Evolutionary conservation across 768 basidiomycete genomes (phyloP).

Genomic region (Lentinula detonsa): DNA sequence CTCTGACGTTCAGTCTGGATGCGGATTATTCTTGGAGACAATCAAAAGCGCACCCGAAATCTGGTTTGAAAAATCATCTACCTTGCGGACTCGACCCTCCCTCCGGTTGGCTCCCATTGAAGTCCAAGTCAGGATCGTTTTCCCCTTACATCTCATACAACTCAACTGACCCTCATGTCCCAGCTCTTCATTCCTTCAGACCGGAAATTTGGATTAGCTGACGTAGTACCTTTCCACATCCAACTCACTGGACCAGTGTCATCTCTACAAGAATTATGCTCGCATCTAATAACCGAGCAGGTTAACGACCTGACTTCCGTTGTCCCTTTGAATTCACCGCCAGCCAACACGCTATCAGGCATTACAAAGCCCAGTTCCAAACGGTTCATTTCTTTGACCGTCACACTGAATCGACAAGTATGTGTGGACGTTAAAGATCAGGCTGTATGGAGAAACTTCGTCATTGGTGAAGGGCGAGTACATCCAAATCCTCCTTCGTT

Average conservation of each 20-base stretch:
- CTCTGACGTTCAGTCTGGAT: not conserved
- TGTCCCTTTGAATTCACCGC: not conserved
- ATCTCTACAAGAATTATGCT: constrained; percentile 37
- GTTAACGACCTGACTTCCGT: not conserved
- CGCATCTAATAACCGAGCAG: not conserved
- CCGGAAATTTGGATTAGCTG: constrained; percentile 45
- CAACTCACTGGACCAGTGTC: constrained; percentile 45
- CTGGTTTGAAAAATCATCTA: not conserved
- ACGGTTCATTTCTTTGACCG: not conserved
- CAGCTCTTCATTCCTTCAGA: constrained; percentile 60
- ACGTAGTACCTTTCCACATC: constrained; percentile 59
- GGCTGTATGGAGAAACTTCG: not conserved
- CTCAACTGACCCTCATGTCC: not conserved
- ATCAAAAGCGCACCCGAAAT: constrained; percentile 7
- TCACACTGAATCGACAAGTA: not conserved
- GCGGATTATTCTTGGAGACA: not conserved
- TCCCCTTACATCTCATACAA: not conserved
- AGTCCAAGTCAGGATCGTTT: constrained; percentile 1
- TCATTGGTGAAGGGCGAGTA: not conserved
- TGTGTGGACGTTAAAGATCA: not conserved
- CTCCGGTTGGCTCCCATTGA: not conserved
- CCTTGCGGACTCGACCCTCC: not conserved
- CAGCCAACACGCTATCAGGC: not conserved
- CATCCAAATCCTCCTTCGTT: not conserved
- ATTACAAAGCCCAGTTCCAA: not conserved